Percentiles rank a stretch among this genome's conserved stretches.
Evolutionary conservation across 306 rosid species (phyloP).

Genomic region (Inga leiocalycina): DNA sequence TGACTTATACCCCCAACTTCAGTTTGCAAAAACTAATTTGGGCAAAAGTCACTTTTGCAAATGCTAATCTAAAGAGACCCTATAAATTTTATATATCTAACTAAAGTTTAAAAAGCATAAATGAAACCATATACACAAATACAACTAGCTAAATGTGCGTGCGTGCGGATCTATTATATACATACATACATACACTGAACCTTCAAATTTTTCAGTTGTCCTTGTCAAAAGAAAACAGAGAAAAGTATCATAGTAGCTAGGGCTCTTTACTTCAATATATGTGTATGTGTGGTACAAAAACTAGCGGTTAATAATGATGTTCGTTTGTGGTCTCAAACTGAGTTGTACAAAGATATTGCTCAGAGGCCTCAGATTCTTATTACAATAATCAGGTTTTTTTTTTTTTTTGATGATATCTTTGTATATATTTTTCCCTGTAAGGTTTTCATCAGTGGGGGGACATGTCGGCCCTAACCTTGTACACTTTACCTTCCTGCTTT

Average conservation of each 20-base stretch:
- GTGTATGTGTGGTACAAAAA: not conserved
- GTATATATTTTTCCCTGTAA: not conserved
- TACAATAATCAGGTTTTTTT: not conserved
- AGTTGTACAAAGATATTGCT: not conserved
- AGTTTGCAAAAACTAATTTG: too few species aligned
- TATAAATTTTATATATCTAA: not conserved
- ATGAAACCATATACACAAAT: not conserved
- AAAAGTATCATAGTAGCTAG: not conserved
- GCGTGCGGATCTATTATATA: not conserved
- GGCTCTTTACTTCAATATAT: not conserved
- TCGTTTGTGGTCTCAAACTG: conserved; percentile 7
- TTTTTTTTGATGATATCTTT: not conserved
- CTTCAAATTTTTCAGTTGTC: not conserved
- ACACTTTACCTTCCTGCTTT: not conserved
- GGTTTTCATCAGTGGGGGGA: not conserved
- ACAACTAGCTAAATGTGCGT: not conserved
- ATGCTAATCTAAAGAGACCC: too few species aligned
- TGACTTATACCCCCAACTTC: too few species aligned
- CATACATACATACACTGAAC: not conserved
- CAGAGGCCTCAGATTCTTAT: not conserved
- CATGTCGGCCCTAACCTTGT: conserved; percentile 2
- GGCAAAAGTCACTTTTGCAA: too few species aligned
- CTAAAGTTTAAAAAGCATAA: not conserved
- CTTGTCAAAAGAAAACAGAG: not conserved
- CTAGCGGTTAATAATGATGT: not conserved